phyloP scores from a whole-genome alignment of 208 protist species.

The Plasmodiophora brassicae region DNA sequence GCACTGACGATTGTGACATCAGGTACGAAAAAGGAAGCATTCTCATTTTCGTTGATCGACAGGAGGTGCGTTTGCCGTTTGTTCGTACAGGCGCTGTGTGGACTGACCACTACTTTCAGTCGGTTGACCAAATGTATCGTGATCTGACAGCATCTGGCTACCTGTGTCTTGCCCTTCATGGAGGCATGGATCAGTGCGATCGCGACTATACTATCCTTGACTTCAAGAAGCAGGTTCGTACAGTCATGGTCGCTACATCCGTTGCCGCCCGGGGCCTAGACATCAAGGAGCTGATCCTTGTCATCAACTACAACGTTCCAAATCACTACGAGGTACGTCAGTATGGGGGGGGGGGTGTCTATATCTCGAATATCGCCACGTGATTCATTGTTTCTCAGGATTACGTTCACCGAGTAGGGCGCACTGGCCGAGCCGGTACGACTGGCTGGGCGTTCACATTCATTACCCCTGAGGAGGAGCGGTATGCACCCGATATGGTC shows the following conservation, averaged over 20 bases:
- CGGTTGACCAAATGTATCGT: not conserved
- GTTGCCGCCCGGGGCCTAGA: conserved; percentile 76
- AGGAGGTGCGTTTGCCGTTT: conserved; percentile 53
- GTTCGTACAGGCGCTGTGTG: too few species aligned
- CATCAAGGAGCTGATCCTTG: conserved; percentile 68
- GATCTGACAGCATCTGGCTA: conserved; percentile 32
- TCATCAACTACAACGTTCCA: conserved; percentile 77
- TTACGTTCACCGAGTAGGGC: conserved; percentile 63
- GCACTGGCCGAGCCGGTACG: conserved; percentile 69
- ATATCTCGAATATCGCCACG: too few species aligned
- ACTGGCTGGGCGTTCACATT: conserved; percentile 74
- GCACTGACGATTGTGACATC: too few species aligned
- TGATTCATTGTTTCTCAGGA: too few species aligned
- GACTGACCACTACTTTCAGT: conserved; percentile 1
- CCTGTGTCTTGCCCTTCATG: conserved; percentile 64
- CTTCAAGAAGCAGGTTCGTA: conserved; percentile 60
- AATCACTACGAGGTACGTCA: conserved; percentile 79
- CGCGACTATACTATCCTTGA: conserved; percentile 68
- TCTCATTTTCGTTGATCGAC: conserved; percentile 75
- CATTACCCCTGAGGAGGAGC: conserved; percentile 64
- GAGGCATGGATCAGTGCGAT: conserved; percentile 73
- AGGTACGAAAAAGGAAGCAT: conserved; percentile 56
- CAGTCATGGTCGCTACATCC: conserved; percentile 71
- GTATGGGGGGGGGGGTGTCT: too few species aligned
- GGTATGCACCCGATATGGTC: conserved; percentile 58